phyloP scores from a whole-genome alignment of 73 alveolate genomes.

The Stentor roeselii region DNA sequence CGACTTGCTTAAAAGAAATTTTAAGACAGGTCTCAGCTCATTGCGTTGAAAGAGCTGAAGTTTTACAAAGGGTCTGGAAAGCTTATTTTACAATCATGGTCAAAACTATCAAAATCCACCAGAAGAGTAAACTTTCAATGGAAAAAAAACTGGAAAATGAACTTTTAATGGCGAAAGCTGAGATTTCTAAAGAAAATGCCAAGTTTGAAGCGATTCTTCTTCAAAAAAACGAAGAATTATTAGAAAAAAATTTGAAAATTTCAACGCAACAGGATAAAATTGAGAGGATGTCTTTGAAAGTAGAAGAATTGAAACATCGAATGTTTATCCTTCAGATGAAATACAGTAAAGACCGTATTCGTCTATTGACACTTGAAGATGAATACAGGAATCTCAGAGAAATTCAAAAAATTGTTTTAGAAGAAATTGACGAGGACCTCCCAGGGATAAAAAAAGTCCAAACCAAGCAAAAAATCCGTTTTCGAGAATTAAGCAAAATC shows the following conservation, averaged over 20 bases:
- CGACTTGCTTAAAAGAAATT: conserved; percentile 39
- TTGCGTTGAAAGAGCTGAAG: conserved; percentile 42
- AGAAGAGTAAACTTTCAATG: neutral
- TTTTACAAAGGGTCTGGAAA: conserved; percentile 38
- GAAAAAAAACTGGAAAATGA: neutral
- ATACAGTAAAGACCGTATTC: neutral
- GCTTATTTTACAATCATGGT: conserved; percentile 22
- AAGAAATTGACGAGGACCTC: neutral
- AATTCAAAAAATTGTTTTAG: conserved; percentile 1
- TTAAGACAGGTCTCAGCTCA: conserved; percentile 37
- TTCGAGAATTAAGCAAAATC: conserved; percentile 19
- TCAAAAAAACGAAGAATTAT: neutral
- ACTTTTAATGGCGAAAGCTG: neutral
- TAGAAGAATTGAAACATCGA: neutral
- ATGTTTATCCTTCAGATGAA: neutral
- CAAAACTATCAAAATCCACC: conserved; percentile 14
- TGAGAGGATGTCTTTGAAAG: neutral
- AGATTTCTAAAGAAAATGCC: neutral
- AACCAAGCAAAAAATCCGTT: neutral
- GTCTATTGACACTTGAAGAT: conserved; percentile 3
- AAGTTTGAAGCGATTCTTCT: neutral
- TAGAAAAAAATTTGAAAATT: neutral
- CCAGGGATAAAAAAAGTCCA: conserved; percentile 26
- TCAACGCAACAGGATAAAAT: neutral
- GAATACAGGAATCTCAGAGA: neutral